Evolutionary conservation across 2,329 filamentous ascomycete species (phyloP).

Genomic region (Microdochium bolleyi): DNA sequence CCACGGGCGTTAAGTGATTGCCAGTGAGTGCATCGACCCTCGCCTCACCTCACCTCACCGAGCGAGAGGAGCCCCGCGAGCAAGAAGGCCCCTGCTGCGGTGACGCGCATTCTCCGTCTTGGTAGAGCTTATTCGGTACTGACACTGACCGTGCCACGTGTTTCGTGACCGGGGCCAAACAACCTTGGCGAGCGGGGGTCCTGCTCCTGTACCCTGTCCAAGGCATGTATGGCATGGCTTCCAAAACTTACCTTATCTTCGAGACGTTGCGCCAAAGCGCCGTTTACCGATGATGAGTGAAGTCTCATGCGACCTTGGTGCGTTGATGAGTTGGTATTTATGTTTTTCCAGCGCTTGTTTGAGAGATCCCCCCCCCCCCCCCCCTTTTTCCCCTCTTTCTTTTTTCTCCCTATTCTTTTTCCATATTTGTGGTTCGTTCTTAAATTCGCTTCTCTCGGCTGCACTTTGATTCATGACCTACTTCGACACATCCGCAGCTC

Average conservation of each 20-base stretch:
- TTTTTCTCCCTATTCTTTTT: background rate
- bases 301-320: background rate
- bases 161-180: background rate
- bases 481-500: background rate
- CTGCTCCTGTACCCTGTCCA: background rate
- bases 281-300: background rate
- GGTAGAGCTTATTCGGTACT: background rate
- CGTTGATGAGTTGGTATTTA: background rate
- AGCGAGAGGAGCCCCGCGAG: background rate
- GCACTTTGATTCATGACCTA: background rate
- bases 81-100: background rate
- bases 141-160: background rate
- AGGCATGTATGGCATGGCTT: background rate
- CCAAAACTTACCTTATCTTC: background rate
- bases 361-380: background rate
- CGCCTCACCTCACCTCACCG: background rate
- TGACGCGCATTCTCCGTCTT: background rate
- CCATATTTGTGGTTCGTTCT: background rate
- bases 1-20: background rate
- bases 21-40: background rate
- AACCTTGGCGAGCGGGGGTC: background rate
- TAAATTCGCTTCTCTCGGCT: background rate
- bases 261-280: background rate
- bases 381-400: background rate
- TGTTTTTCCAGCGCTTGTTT: background rate